Percentiles rank a stretch among this genome's conserved stretches.
phyloP scores from a whole-genome alignment of 2,329 filamentous ascomycete species.

The Clonostachys solani region DNA sequence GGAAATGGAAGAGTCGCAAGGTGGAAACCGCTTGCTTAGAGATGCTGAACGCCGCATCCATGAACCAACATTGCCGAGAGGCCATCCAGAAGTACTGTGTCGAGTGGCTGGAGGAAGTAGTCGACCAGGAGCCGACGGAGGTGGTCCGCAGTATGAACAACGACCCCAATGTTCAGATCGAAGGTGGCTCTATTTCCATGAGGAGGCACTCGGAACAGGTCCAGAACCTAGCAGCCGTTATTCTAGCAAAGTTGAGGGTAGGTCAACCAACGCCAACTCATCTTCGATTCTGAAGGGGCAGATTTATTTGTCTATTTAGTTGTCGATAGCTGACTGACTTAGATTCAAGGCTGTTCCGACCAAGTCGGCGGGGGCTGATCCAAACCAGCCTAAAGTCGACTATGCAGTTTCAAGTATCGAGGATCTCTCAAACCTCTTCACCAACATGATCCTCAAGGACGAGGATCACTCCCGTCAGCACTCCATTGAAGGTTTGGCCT shows the following conservation, averaged over 20 bases:
- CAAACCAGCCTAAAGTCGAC: slow-evolving; percentile 39
- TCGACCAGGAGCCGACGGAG: slow-evolving; percentile 65
- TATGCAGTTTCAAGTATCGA: slow-evolving; percentile 58
- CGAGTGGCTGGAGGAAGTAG: slow-evolving; percentile 82
- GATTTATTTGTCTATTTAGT: slow-evolving; percentile 1
- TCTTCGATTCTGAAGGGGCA: not conserved
- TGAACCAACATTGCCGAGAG: slow-evolving; percentile 77
- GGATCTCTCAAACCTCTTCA: slow-evolving; percentile 60
- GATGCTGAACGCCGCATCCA: slow-evolving; percentile 87
- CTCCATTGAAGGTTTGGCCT: slow-evolving; percentile 87
- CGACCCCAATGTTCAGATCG: slow-evolving; percentile 54
- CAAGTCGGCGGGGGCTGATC: slow-evolving; percentile 29
- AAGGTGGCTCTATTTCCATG: slow-evolving; percentile 55
- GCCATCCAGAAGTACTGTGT: slow-evolving; percentile 80
- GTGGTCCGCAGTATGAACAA: slow-evolving; percentile 42
- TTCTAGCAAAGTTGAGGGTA: slow-evolving; percentile 69
- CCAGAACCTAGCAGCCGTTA: slow-evolving; percentile 65
- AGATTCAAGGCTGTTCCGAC: slow-evolving; percentile 50
- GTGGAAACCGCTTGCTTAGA: slow-evolving; percentile 85
- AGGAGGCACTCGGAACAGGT: slow-evolving; percentile 57
- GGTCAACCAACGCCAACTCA: slow-evolving; percentile 7
- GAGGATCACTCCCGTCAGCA: slow-evolving; percentile 58
- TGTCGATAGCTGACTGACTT: slow-evolving; percentile 42
- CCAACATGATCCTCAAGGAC: slow-evolving; percentile 59
- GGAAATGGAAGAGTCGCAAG: slow-evolving; percentile 78